phyloP scores from a whole-genome alignment of 371 early-diverging fungal genomes.

The Mucor saturninus region DNA sequence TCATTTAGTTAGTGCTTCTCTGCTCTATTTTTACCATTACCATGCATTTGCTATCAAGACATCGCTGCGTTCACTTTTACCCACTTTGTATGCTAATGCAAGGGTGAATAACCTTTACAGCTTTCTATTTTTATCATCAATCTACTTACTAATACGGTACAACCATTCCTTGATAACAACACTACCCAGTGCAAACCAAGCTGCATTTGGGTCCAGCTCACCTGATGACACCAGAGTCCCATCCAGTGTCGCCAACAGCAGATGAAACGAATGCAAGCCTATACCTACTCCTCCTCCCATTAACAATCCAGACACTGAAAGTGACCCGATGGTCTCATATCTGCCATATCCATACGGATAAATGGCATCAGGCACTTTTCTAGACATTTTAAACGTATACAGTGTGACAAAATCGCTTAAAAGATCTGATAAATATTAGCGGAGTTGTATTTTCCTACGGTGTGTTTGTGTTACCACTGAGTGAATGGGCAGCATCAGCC shows the following conservation, averaged over 20 bases:
- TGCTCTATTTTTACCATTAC: slow-evolving; percentile 24
- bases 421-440: slow-evolving; percentile 48
- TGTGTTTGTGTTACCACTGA: slow-evolving; percentile 47
- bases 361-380: slow-evolving; percentile 55
- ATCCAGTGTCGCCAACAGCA: slow-evolving; percentile 38
- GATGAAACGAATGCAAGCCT: slow-evolving; percentile 64
- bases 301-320: slow-evolving; percentile 65
- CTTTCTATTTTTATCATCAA: background rate
- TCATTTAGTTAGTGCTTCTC: background rate
- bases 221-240: slow-evolving; percentile 4
- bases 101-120: background rate
- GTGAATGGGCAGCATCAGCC: slow-evolving; percentile 70
- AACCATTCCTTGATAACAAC: slow-evolving; percentile 65
- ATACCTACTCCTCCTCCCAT: slow-evolving; percentile 65
- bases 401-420: slow-evolving; percentile 69
- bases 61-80: slow-evolving; percentile 57
- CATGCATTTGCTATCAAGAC: slow-evolving; percentile 75
- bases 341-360: slow-evolving; percentile 72
- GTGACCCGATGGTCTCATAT: slow-evolving; percentile 67
- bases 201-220: slow-evolving; percentile 62
- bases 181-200: slow-evolving; percentile 69
- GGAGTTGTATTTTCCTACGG: background rate
- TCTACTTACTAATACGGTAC: slow-evolving; percentile 57
- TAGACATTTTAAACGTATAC: slow-evolving; percentile 68
- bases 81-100: slow-evolving; percentile 53